A percentile compares a stretch with the other conserved stretches of the same genome.
These are phyloP conservation scores for Nemophila menziesii DNA, from an alignment of 257 asterid species.

Conservation along the genomic window DNA sequence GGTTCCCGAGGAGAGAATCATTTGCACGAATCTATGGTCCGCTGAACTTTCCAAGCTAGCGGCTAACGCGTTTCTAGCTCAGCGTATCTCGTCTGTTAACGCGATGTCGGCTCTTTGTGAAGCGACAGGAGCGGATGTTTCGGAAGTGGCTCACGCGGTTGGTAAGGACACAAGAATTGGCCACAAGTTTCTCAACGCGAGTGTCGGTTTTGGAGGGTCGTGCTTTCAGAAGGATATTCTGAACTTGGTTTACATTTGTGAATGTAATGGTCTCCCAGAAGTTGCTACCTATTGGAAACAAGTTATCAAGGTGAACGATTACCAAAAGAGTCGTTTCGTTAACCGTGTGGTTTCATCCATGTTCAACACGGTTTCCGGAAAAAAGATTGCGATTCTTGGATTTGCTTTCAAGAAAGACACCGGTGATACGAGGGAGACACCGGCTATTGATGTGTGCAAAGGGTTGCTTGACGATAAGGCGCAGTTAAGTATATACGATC, in stretches of 20 bases:
- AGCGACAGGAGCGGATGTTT: slow-evolving; percentile 6
- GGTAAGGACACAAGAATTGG: slow-evolving; percentile 11
- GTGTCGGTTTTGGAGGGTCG: slow-evolving; percentile 6
- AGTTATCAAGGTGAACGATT: slow-evolving; percentile 8
- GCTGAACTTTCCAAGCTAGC: slow-evolving; percentile 13
- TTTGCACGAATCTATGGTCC: slow-evolving; percentile 14
- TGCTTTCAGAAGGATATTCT: slow-evolving; percentile 7
- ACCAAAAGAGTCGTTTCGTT: slow-evolving; percentile 7
- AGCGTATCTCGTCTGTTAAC: slow-evolving; percentile 9
- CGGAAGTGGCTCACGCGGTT: slow-evolving; percentile 1
- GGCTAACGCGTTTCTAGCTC: slow-evolving; percentile 12
- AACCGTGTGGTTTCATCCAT: slow-evolving; percentile 3
- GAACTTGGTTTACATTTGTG: slow-evolving; percentile 7
- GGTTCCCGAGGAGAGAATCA: slow-evolving; percentile 13
- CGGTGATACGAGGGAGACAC: slow-evolving; percentile 7
- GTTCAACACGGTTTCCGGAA: slow-evolving; percentile 7
- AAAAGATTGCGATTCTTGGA: slow-evolving; percentile 7
- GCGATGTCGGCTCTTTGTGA: slow-evolving; percentile 8
- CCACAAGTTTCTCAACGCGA: slow-evolving; percentile 1
- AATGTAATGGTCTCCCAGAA: slow-evolving; percentile 4
- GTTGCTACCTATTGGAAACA: slow-evolving; percentile 7
- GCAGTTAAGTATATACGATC: slow-evolving; percentile 2
- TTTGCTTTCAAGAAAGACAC: slow-evolving; percentile 9
- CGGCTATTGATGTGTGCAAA: slow-evolving; percentile 9
- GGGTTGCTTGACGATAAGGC: slow-evolving; percentile 3